phyloP scores from a whole-genome alignment of 2,329 filamentous ascomycete species.

The Aspergillus tamarii region DNA sequence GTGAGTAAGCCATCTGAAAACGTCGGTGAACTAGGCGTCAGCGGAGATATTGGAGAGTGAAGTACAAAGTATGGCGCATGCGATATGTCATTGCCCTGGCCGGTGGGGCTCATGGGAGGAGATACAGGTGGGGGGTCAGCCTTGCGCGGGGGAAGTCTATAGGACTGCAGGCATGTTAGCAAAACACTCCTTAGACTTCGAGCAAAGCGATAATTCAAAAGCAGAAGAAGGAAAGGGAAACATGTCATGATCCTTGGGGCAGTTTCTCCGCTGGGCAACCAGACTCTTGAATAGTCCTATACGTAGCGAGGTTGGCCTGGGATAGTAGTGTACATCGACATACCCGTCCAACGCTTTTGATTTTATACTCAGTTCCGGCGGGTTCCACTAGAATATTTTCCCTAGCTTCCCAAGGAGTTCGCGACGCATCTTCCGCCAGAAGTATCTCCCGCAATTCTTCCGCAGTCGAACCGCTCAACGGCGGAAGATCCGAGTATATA shows the following conservation, averaged over 20 bases:
- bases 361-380: slow-evolving; percentile 62
- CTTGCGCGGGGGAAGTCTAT: slow-evolving; percentile 64
- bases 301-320: not conserved
- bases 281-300: not conserved
- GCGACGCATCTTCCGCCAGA: slow-evolving; percentile 64
- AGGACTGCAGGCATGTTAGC: slow-evolving; percentile 44
- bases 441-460: slow-evolving; percentile 69
- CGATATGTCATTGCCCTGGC: slow-evolving; percentile 48
- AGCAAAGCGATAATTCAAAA: not conserved
- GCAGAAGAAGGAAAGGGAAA: not conserved
- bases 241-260: not conserved
- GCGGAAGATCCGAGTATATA: slow-evolving; percentile 72
- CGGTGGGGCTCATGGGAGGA: slow-evolving; percentile 52
- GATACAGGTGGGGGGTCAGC: slow-evolving; percentile 61
- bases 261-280: not conserved
- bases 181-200: not conserved
- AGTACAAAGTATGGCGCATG: slow-evolving; percentile 60
- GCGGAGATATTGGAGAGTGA: slow-evolving; percentile 88
- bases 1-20: slow-evolving; percentile 91
- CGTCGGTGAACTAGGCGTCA: slow-evolving; percentile 78
- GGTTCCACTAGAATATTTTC: slow-evolving; percentile 51
- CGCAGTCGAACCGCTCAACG: slow-evolving; percentile 67
- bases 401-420: slow-evolving; percentile 68
- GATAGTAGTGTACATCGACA: slow-evolving; percentile 39
- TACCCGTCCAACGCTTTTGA: slow-evolving; percentile 81